phyloP scores from a whole-genome alignment of 2,329 filamentous ascomycete genomes.

The Calonectria pteridis region DNA sequence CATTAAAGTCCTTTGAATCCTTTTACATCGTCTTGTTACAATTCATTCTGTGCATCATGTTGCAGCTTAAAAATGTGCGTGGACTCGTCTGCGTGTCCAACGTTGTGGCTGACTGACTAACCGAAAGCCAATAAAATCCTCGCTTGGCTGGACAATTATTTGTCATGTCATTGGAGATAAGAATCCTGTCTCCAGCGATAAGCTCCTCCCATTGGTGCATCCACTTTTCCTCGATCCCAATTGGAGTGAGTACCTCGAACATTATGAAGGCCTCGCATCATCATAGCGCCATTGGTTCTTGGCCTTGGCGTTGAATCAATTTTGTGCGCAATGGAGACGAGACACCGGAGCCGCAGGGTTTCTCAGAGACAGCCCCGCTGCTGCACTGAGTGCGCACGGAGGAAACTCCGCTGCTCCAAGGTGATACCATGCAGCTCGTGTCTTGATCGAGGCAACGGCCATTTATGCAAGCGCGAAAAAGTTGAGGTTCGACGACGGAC shows the following conservation, averaged over 20 bases:
- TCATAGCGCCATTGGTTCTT: neutral
- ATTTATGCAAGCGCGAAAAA: neutral
- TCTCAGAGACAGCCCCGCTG: neutral
- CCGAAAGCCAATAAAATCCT: neutral
- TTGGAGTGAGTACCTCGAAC: neutral
- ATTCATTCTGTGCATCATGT: neutral
- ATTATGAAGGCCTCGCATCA: neutral
- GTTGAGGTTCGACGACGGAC: neutral
- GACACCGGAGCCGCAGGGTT: neutral
- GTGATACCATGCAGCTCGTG: neutral
- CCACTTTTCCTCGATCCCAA: neutral
- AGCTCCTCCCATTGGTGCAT: neutral
- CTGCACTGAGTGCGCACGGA: neutral
- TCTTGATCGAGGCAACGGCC: neutral
- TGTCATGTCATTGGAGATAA: neutral
- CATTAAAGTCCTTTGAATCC: too few species aligned
- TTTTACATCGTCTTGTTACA: too few species aligned
- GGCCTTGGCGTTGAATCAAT: too few species aligned
- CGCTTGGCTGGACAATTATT: neutral
- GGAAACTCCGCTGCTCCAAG: constrained; percentile 3
- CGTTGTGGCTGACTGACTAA: neutral
- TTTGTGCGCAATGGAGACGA: neutral
- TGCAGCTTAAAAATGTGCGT: neutral
- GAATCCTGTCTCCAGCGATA: too few species aligned
- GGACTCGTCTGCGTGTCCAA: neutral